A percentile compares a stretch with the other conserved stretches of the same genome.
Conservation (phyloP, 345 rosid genomes). For the Adansonia digitata region DNA sequence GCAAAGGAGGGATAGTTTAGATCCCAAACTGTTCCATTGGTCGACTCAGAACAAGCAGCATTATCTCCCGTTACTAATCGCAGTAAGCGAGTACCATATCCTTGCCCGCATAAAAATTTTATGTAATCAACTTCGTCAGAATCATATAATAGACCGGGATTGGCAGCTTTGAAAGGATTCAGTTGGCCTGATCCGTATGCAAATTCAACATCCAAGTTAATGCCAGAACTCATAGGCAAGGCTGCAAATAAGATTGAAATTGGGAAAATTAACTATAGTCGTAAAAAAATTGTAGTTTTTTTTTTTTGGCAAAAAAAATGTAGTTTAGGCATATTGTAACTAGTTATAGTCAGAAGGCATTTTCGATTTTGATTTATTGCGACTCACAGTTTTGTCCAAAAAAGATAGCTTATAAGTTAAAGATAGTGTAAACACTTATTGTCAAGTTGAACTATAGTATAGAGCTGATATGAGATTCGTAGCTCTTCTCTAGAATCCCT, state of each 20-base stretch:
- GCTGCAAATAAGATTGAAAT: neutral
- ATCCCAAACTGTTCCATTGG: constrained; percentile 30
- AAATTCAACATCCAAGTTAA: constrained; percentile 28
- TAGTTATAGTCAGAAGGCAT: too few species aligned
- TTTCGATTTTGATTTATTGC: too few species aligned
- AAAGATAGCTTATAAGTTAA: too few species aligned
- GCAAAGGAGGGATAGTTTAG: constrained; percentile 43
- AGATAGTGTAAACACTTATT: too few species aligned
- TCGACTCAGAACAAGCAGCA: constrained; percentile 10
- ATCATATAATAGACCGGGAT: constrained; percentile 43
- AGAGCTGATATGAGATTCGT: neutral
- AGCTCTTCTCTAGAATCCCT: too few species aligned
- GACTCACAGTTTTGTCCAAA: too few species aligned
- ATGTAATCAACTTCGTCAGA: constrained; percentile 28
- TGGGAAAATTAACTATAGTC: too few species aligned
- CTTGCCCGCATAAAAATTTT: constrained; percentile 37
- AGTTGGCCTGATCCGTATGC: constrained; percentile 41
- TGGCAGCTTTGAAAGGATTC: constrained; percentile 24
- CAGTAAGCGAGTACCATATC: constrained; percentile 16
- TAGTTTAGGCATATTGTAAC: too few species aligned
- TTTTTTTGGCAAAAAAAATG: too few species aligned
- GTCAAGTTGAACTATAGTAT: too few species aligned
- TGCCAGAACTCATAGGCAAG: constrained; percentile 11
- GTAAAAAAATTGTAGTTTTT: too few species aligned
- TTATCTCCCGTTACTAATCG: constrained; percentile 21